Percentiles rank a stretch among this genome's conserved stretches.
Conservation (phyloP, 2,329 filamentous ascomycete species). For the Calonectria hawksworthii region DNA sequence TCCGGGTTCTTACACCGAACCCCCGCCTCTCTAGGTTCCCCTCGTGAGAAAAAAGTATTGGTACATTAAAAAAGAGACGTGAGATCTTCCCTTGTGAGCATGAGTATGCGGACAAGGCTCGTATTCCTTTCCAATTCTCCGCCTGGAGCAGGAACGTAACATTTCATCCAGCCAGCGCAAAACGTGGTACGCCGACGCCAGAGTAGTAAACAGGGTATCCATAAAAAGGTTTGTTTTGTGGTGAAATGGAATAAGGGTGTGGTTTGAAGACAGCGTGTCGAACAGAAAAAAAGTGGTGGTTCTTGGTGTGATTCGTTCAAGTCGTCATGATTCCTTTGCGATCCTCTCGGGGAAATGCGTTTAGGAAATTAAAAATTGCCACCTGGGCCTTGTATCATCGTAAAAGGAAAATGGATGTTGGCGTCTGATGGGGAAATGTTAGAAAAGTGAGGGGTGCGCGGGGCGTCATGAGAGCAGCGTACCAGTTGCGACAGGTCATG, state of each 20-base stretch:
- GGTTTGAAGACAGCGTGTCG: constrained; percentile 17
- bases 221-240: constrained; percentile 3
- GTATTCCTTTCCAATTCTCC: not conserved
- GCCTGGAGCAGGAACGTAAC: not conserved
- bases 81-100: not conserved
- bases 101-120: not conserved
- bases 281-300: constrained; percentile 11
- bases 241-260: constrained; percentile 10
- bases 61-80: constrained; percentile 3
- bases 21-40: not conserved
- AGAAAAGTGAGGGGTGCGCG: not conserved
- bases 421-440: not conserved
- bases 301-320: constrained; percentile 28
- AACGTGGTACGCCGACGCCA: constrained; percentile 26
- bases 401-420: not conserved
- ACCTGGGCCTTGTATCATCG: not conserved
- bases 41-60: not conserved
- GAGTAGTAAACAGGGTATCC: constrained; percentile 28
- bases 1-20: not conserved
- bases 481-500: constrained; percentile 15
- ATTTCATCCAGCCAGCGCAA: constrained; percentile 1
- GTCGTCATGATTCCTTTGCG: constrained; percentile 30
- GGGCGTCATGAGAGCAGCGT: not conserved
- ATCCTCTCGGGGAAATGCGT: constrained; percentile 12
- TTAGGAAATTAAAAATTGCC: not conserved